These are phyloP conservation scores for Keithomyces neogunnii DNA, from an alignment of 2,329 filamentous ascomycete genomes.

Conservation along the genomic window DNA sequence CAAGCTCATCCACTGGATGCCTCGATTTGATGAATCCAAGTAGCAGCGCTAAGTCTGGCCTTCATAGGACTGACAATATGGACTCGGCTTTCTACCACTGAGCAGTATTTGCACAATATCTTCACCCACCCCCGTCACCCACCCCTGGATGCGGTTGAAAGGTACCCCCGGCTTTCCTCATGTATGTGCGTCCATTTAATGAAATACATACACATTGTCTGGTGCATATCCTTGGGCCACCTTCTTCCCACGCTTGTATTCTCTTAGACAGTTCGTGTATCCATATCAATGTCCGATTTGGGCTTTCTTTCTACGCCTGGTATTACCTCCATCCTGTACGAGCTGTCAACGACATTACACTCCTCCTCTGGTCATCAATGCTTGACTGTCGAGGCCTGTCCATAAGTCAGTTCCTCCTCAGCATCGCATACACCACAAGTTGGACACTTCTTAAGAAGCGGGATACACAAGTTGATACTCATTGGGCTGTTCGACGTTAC, in stretches of 20 bases:
- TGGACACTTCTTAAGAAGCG: neutral
- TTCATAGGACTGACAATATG: neutral
- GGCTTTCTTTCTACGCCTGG: neutral
- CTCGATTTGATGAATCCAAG: slow-evolving; percentile 2
- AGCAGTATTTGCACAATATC: neutral
- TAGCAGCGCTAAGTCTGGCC: slow-evolving; percentile 2
- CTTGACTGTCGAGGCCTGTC: neutral
- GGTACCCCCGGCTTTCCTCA: slow-evolving; percentile 2
- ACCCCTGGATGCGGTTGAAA: slow-evolving; percentile 4
- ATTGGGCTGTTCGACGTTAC: neutral
- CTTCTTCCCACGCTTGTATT: slow-evolving; percentile 2
- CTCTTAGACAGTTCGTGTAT: slow-evolving; percentile 2
- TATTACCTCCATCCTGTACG: slow-evolving; percentile 5
- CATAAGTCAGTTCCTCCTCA: neutral
- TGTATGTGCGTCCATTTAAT: slow-evolving; percentile 3
- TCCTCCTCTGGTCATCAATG: neutral
- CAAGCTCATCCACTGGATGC: slow-evolving; percentile 3
- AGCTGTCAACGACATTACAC: neutral
- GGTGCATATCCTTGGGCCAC: slow-evolving; percentile 3
- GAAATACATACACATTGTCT: slow-evolving; percentile 1
- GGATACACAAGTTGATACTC: neutral
- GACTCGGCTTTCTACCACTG: too few species aligned
- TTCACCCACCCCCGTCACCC: slow-evolving; percentile 5
- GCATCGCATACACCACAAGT: neutral
- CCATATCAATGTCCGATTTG: slow-evolving; percentile 2